Evolutionary conservation across 805 yeast species (phyloP).

Genomic region (Maudiozyma turicensis): DNA sequence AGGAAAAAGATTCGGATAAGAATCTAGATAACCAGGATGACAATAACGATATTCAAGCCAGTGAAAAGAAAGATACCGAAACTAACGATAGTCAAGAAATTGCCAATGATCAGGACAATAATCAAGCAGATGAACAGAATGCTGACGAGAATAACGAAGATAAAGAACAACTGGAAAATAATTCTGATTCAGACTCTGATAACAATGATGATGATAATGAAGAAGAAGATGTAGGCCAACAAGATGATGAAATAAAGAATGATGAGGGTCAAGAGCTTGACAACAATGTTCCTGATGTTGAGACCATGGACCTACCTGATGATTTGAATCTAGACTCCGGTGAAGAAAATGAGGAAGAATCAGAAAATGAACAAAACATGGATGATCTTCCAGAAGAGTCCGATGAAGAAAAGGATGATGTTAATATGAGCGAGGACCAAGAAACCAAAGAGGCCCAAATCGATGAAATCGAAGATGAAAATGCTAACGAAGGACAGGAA

Average conservation of each 20-base stretch:
- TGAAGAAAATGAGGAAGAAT: slow-evolving; percentile 46
- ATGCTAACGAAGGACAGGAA: slow-evolving; percentile 25
- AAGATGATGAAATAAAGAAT: slow-evolving; percentile 66
- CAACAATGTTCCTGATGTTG: slow-evolving; percentile 69
- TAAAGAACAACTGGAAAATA: slow-evolving; percentile 30
- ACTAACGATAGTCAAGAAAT: slow-evolving; percentile 27
- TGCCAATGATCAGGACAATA: slow-evolving; percentile 30
- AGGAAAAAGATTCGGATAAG: slow-evolving; percentile 75
- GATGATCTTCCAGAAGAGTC: slow-evolving; percentile 13
- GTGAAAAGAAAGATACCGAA: slow-evolving; percentile 29
- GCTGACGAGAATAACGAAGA: slow-evolving; percentile 33
- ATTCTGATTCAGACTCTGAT: slow-evolving; percentile 29
- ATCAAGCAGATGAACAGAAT: slow-evolving; percentile 29
- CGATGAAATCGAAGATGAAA: slow-evolving; percentile 27
- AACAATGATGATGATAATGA: slow-evolving; percentile 43
- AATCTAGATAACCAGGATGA: slow-evolving; percentile 48
- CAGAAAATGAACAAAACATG: slow-evolving; percentile 32
- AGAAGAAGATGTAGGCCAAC: slow-evolving; percentile 72
- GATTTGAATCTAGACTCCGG: slow-evolving; percentile 84
- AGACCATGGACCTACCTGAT: slow-evolving; percentile 83
- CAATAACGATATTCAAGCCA: slow-evolving; percentile 34
- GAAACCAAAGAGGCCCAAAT: slow-evolving; percentile 23
- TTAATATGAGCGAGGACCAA: slow-evolving; percentile 34
- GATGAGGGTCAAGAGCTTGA: slow-evolving; percentile 64
- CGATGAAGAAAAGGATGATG: slow-evolving; percentile 41